phyloP scores from a whole-genome alignment of 176 grass and related monocot species.

The Thinopyrum elongatum region DNA sequence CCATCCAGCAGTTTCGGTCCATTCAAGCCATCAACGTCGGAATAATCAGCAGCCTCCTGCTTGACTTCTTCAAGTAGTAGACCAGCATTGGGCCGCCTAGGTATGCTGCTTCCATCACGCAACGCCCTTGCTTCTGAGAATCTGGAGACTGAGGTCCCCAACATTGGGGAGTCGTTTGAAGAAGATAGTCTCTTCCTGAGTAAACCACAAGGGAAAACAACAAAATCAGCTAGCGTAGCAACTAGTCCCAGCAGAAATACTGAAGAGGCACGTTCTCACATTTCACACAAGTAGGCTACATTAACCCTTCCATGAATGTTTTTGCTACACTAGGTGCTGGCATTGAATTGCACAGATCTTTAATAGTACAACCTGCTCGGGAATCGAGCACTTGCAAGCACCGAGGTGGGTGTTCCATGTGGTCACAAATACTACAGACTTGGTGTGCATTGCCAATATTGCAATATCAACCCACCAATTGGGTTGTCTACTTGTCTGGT shows the following conservation, averaged over 20 bases:
- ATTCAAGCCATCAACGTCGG: constrained; percentile 50
- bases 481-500: background rate
- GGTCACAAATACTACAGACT: background rate
- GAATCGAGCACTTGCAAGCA: background rate
- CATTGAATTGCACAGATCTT: background rate
- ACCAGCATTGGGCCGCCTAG: constrained; percentile 71
- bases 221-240: constrained; percentile 2
- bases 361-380: background rate
- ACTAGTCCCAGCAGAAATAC: background rate
- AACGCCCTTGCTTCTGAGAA: constrained; percentile 59
- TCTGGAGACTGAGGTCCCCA: constrained; percentile 60
- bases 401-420: background rate
- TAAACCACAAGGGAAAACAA: constrained; percentile 21
- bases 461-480: background rate
- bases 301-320: background rate
- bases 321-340: background rate
- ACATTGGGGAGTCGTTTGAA: constrained; percentile 62
- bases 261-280: background rate
- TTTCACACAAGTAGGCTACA: background rate
- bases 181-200: constrained; percentile 67
- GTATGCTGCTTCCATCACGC: constrained; percentile 74
- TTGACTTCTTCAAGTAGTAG: constrained; percentile 95
- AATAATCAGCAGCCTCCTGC: constrained; percentile 64
- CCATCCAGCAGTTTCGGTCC: constrained; percentile 55
- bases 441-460: background rate